phyloP scores from a whole-genome alignment of 371 early-diverging fungal genomes.

The Dipsacomyces acuminosporus region DNA sequence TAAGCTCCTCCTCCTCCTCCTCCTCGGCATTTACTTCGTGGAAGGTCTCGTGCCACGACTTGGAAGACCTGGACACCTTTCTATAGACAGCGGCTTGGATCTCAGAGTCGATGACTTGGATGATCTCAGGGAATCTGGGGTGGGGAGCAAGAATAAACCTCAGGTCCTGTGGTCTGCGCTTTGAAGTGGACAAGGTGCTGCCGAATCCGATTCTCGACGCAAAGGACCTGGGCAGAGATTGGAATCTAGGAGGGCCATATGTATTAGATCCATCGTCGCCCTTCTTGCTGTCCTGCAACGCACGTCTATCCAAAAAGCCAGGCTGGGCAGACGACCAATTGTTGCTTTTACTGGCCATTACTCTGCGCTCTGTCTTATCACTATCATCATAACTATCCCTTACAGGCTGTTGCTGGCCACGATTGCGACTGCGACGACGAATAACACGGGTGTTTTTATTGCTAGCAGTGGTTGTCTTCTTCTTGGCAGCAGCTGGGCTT shows the following conservation, averaged over 20 bases:
- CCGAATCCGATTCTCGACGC: slow-evolving; percentile 29
- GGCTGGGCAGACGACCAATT: too few relatives aligned
- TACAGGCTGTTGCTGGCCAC: too few relatives aligned
- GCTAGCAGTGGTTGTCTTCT: too few relatives aligned
- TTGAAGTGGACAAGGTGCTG: slow-evolving; percentile 24
- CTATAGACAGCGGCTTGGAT: slow-evolving; percentile 29
- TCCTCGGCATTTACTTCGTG: slow-evolving; percentile 34
- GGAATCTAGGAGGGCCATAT: slow-evolving; percentile 31
- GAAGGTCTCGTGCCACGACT: slow-evolving; percentile 45
- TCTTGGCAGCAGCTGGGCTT: too few relatives aligned
- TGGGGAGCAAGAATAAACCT: slow-evolving; percentile 39
- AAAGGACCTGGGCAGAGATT: slow-evolving; percentile 30
- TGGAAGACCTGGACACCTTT: slow-evolving; percentile 39
- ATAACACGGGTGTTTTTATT: too few relatives aligned
- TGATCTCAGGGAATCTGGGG: slow-evolving; percentile 20
- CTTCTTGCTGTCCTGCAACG: slow-evolving; percentile 20
- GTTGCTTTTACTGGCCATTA: too few relatives aligned
- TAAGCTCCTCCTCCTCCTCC: slow-evolving; percentile 4
- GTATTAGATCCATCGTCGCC: background rate
- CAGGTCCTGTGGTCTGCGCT: slow-evolving; percentile 21
- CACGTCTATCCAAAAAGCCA: slow-evolving; percentile 24
- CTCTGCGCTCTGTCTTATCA: too few relatives aligned
- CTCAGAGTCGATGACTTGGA: slow-evolving; percentile 38
- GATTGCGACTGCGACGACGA: too few relatives aligned
- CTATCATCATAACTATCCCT: too few relatives aligned